A percentile compares a stretch with the other conserved stretches of the same genome.
phyloP scores from a whole-genome alignment of 106 monocot genomes.

The Dactylorhiza incarnata region DNA sequence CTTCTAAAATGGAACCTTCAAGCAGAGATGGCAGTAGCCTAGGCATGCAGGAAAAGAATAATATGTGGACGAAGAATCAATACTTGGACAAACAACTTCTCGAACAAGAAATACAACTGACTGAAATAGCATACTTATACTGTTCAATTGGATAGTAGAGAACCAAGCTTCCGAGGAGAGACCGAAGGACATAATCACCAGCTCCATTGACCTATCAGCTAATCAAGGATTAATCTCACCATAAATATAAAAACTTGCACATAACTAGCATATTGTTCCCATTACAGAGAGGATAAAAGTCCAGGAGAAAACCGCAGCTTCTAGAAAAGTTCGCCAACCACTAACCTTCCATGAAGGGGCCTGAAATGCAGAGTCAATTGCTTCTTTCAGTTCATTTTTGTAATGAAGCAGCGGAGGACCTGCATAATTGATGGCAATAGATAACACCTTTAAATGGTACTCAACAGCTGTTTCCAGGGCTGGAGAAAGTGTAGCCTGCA shows the following conservation, averaged over 20 bases:
- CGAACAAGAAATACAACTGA: slow-evolving; percentile 2
- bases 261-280: not conserved
- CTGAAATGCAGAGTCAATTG: slow-evolving; percentile 80
- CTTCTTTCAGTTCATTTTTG: slow-evolving; percentile 65
- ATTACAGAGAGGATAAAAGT: not conserved
- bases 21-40: slow-evolving; percentile 42
- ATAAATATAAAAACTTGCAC: not conserved
- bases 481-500: slow-evolving; percentile 80
- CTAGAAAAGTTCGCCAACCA: not conserved
- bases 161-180: slow-evolving; percentile 80
- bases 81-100: not conserved
- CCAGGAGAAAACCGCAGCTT: not conserved
- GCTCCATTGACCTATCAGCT: slow-evolving; percentile 76
- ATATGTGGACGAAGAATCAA: slow-evolving; percentile 3
- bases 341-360: slow-evolving; percentile 96
- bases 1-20: slow-evolving; percentile 43
- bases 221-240: not conserved
- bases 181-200: slow-evolving; percentile 85
- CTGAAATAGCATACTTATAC: slow-evolving; percentile 52
- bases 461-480: slow-evolving; percentile 83
- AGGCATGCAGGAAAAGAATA: slow-evolving; percentile 10
- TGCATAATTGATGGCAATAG: slow-evolving; percentile 69
- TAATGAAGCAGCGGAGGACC: slow-evolving; percentile 62
- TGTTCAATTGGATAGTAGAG: slow-evolving; percentile 88
- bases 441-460: slow-evolving; percentile 75